Percentiles rank a stretch among this genome's conserved stretches.
Conservation (phyloP, 1,284 basidiomycete species). For the Neolentinus lepideus region DNA sequence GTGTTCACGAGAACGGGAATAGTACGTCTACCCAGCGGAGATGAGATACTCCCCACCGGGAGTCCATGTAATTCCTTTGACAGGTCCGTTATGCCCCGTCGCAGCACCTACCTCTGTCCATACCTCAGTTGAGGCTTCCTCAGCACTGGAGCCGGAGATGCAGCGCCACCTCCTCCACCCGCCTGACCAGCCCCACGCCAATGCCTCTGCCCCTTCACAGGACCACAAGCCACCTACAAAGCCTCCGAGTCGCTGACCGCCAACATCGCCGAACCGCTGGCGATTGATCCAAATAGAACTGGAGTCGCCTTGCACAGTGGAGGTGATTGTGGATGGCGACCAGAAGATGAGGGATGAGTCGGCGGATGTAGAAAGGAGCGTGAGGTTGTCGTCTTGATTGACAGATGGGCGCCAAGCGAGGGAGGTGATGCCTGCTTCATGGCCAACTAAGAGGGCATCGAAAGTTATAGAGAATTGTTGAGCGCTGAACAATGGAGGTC, state of each 20-base stretch:
- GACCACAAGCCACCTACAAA: constrained; percentile 88
- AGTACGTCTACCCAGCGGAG: constrained; percentile 56
- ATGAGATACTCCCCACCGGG: constrained; percentile 78
- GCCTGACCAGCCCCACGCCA: constrained; percentile 90
- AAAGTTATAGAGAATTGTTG: constrained; percentile 75
- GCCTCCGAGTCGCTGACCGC: constrained; percentile 81
- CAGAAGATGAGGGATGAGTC: constrained; percentile 93
- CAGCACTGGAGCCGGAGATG: constrained; percentile 8
- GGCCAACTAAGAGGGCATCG: constrained; percentile 87
- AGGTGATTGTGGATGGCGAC: constrained; percentile 60
- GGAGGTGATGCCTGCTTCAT: constrained; percentile 88
- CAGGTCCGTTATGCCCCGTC: constrained; percentile 74
- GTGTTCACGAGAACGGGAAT: background rate
- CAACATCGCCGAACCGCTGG: constrained; percentile 88
- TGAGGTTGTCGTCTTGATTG: constrained; percentile 26
- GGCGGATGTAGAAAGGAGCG: constrained; percentile 81
- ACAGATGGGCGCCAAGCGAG: constrained; percentile 65
- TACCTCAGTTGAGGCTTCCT: constrained; percentile 31
- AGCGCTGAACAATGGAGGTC: constrained; percentile 26
- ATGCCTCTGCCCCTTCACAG: constrained; percentile 46
- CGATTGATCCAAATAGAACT: constrained; percentile 82
- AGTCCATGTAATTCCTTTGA: constrained; percentile 81
- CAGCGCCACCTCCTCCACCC: constrained; percentile 83
- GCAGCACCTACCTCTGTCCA: constrained; percentile 80
- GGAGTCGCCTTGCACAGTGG: constrained; percentile 30